Evolutionary conservation across 2,329 filamentous ascomycete genomes (phyloP), one percentile per base, ranked within the genome.

Genomic region (Biscogniauxia sp.): DNA sequence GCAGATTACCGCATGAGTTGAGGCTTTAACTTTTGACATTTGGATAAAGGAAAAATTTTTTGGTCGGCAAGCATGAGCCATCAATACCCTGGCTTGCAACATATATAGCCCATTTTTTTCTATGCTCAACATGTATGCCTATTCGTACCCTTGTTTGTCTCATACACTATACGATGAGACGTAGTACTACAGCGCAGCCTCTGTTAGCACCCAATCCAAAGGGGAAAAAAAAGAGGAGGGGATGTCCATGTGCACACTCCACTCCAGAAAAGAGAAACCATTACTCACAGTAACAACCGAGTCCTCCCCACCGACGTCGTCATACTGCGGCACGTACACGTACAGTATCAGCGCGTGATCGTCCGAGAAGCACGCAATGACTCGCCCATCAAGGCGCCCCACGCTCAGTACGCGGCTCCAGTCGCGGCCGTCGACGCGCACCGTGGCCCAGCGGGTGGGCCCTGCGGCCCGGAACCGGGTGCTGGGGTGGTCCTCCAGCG

Each of bases 371-470:
- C 93, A 97, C 59, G 93, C 95, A 79, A 98, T 95, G 56, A 98
- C 94, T 67, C 92, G 84, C 0, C 93, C 94, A 68, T 95, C 94
- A 28, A 98, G 78, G 55, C 93, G 83, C 1, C 94, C 94, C 13
- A 98, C 93, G 74, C 92, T 96, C 66, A 99, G 81, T n/a, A 98
- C 94, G 67, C 86, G 87, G 32, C 92, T 92, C 94, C 95, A 98
- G 74, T 99, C 95, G 74, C 88, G 90, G 37, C 93, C 95, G 76
- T 98, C 95, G 23, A 98, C 93, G 57, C 91, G 84, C 41, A 98
- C 94, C 23, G 86, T 92, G 1, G 93, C 92, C 92, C 94, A 98
- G 53, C 87, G 88, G 63, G 92, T 88, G 15, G 93, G 91, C 15
- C 91, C 91, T 20, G 86, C 88, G 57, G 88, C 84, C 67, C 86